A percentile compares a stretch with the other conserved stretches of the same genome.
Conservation (phyloP, 2,329 filamentous ascomycete genomes). For the Peltaster fructicola region DNA sequence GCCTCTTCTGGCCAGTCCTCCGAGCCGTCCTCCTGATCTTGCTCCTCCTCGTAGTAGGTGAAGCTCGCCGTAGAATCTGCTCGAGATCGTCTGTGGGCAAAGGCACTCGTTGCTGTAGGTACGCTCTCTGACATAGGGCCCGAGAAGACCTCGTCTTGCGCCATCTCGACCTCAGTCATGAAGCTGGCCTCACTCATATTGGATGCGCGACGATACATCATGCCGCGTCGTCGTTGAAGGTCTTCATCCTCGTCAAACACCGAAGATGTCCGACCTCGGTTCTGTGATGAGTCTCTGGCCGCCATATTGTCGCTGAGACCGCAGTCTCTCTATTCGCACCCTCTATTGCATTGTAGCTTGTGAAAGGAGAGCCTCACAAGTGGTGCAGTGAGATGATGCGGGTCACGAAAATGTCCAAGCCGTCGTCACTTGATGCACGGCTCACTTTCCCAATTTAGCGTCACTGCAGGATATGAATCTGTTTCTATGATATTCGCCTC, state of each 20-base stretch:
- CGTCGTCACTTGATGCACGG: too few species aligned
- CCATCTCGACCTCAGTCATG: slow-evolving; percentile 96
- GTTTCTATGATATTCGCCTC: too few species aligned
- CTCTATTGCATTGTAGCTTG: too few species aligned
- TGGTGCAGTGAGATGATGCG: too few species aligned
- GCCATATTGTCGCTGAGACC: too few species aligned
- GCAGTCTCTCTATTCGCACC: too few species aligned
- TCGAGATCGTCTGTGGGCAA: slow-evolving; percentile 64
- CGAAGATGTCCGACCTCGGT: too few species aligned
- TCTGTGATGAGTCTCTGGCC: too few species aligned
- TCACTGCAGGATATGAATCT: too few species aligned
- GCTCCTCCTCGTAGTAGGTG: slow-evolving; percentile 62
- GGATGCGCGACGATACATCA: slow-evolving; percentile 44
- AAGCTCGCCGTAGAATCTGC: slow-evolving; percentile 80
- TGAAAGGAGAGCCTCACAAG: too few species aligned
- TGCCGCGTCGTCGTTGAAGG: slow-evolving; percentile 10
- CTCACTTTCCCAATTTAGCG: too few species aligned
- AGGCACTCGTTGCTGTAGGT: slow-evolving; percentile 85
- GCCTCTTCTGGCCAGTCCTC: slow-evolving; percentile 32
- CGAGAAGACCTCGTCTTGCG: slow-evolving; percentile 79
- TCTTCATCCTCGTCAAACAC: slow-evolving; percentile 9
- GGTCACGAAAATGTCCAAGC: too few species aligned
- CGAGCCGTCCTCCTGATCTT: slow-evolving; percentile 30
- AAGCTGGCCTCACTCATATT: slow-evolving; percentile 63
- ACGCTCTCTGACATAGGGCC: slow-evolving; percentile 89